phyloP scores from a whole-genome alignment of 441 rosid genomes.

The Brassica balearica region DNA sequence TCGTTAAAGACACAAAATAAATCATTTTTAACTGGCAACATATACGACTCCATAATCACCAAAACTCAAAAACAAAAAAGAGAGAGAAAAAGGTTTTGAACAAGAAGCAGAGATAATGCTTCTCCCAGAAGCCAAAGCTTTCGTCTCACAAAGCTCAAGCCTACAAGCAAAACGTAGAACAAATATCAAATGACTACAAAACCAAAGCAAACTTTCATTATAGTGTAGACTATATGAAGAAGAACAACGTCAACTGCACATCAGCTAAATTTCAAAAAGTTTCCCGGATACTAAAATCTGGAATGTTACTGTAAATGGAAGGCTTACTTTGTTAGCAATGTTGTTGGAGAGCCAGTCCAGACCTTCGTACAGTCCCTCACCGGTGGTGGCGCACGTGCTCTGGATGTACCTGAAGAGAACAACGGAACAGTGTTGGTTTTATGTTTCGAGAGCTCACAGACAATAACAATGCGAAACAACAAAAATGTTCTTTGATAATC shows the following conservation, averaged over 20 bases:
- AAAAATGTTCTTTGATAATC: slow-evolving; percentile 4
- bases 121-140: slow-evolving; percentile 23
- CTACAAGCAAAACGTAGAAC: slow-evolving; percentile 22
- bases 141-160: slow-evolving; percentile 32
- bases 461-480: neutral
- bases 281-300: neutral
- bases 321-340: slow-evolving; percentile 70
- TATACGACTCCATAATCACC: slow-evolving; percentile 29
- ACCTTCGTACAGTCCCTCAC: slow-evolving; percentile 72
- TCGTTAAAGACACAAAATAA: neutral
- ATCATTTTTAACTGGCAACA: slow-evolving; percentile 21
- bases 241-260: neutral
- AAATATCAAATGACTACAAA: slow-evolving; percentile 25
- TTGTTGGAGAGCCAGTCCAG: slow-evolving; percentile 72
- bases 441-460: neutral
- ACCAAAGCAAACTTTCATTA: neutral
- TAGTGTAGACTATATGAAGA: neutral
- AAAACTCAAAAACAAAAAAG: slow-evolving; percentile 13
- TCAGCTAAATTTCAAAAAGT: neutral
- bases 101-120: slow-evolving; percentile 4
- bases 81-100: no score
- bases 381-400: slow-evolving; percentile 51
- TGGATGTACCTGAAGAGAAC: slow-evolving; percentile 68
- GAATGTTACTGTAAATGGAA: neutral
- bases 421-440: neutral